phyloP scores from a whole-genome alignment of 139 green algal species.

The Tetratostichococcus sp. region DNA sequence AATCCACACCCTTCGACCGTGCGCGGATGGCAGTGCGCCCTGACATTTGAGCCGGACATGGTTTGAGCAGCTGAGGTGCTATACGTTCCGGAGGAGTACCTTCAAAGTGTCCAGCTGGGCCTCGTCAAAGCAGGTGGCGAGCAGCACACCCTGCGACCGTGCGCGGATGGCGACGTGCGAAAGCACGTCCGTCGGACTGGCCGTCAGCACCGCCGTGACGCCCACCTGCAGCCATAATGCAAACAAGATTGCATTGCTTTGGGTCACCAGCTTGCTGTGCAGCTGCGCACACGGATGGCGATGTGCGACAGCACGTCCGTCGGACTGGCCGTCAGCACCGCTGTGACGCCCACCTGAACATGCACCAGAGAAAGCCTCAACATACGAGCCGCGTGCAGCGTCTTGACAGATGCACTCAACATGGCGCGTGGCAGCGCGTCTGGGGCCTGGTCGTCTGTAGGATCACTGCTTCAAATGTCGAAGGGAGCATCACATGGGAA shows the following conservation, averaged over 20 bases:
- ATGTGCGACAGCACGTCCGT: conserved; percentile 72
- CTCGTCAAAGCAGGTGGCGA: conserved; percentile 75
- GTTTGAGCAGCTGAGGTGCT: too few relatives aligned
- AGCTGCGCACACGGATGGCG: too few relatives aligned
- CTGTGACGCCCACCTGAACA: conserved; percentile 46
- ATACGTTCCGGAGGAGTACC: too few relatives aligned
- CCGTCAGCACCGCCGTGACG: conserved; percentile 71
- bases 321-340: conserved; percentile 61
- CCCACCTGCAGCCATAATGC: conserved; percentile 25
- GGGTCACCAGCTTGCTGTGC: too few relatives aligned
- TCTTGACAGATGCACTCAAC: too few relatives aligned
- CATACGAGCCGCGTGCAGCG: too few relatives aligned
- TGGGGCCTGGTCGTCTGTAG: too few relatives aligned
- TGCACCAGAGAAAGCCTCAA: neutral
- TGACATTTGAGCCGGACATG: too few relatives aligned
- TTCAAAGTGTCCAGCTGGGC: conserved; percentile 36
- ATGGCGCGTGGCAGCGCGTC: too few relatives aligned
- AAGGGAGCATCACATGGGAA: too few relatives aligned
- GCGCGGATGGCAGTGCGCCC: conserved; percentile 90
- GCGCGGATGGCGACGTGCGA: conserved; percentile 88
- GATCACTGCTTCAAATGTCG: too few relatives aligned
- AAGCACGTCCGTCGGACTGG: conserved; percentile 71
- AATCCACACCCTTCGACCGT: conserved; percentile 58
- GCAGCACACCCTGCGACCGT: conserved; percentile 64
- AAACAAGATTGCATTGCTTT: too few relatives aligned